Base-by-base conservation (phyloP, 768 basidiomycete genomes). In the Lentinula aciculospora region DNA sequence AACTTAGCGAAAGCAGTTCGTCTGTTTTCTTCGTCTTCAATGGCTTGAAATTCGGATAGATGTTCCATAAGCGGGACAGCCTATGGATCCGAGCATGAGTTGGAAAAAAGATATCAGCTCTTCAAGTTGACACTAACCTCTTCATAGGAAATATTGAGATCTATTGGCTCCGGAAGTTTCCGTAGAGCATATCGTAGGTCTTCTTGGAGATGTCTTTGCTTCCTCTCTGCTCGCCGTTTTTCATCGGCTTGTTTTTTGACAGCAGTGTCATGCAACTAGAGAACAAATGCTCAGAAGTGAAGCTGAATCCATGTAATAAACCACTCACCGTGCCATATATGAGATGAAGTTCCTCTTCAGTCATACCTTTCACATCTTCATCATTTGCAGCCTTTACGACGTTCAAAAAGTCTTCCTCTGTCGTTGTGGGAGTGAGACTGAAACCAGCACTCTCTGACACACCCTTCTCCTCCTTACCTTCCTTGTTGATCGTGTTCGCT, bases 101-200 rank as follows among this genome's bases (percentile, higher is more conserved):
- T 34, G 60, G 13, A 50, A 21, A 10, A 3, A 31, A 17, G 12
- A 13, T 8, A 21, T 23, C 23, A 50, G n/a, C n/a, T 50, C 19
- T n/a, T n/a, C 40, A 59, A 7, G 34, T 32, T 53, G 25, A 47
- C 13, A 70, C 84, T 56, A 62, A 92, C 94, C 64, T 89, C 84
- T 63, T 98, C 95, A 65, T 88, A 98, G 1, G 86, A 68, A 57
- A 86, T 67, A 28, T 72, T 82, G 49, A 94, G 69, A 62, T 96
- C 92, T 37, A 98, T 71, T 1, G 91, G 81, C 49, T 94, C 91
- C 0, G 89, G 69, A 6, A 96, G 76, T 68, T 96, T 96, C 74
- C 91, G 94, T 62, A 98, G 77, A 0, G 95, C 97, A 72, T 98
- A 97, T 5, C 97, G 87, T 36, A 99, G 77, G 66, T 98, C 97